Conservation (phyloP, 2,329 filamentous ascomycete species). For the Penicillium sp. region DNA sequence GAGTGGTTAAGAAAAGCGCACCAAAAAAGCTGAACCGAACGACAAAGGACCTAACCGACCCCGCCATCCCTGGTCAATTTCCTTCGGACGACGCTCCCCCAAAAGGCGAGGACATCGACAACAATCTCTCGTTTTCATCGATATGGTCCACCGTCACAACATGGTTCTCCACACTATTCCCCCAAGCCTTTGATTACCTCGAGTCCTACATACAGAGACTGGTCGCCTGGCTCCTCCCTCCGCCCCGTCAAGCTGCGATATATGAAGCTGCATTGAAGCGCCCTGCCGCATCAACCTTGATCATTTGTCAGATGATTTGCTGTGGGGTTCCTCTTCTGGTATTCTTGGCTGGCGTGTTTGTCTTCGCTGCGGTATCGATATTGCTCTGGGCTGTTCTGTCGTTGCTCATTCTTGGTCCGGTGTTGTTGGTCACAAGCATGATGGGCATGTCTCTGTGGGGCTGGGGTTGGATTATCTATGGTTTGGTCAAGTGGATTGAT, state of each 20-base stretch:
- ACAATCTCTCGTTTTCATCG: conserved; percentile 20
- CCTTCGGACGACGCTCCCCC: conserved; percentile 24
- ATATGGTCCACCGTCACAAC: conserved; percentile 17
- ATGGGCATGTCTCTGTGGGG: conserved; percentile 33
- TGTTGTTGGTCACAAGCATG: conserved; percentile 31
- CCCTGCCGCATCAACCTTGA: conserved; percentile 34
- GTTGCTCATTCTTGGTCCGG: conserved; percentile 33
- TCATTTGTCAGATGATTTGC: conserved; percentile 36
- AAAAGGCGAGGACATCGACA: conserved; percentile 14
- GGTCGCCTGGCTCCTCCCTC: conserved; percentile 28
- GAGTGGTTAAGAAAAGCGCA: conserved; percentile 17
- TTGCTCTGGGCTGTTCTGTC: conserved; percentile 34
- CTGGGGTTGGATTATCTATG: conserved; percentile 33
- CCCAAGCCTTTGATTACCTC: conserved; percentile 29
- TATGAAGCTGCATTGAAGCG: conserved; percentile 32
- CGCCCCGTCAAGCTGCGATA: conserved; percentile 28
- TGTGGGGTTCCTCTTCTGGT: conserved; percentile 37
- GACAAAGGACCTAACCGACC: conserved; percentile 21
- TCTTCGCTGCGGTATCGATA: conserved; percentile 35
- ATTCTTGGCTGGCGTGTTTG: conserved; percentile 34
- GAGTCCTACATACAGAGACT: conserved; percentile 27
- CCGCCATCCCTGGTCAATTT: conserved; percentile 29
- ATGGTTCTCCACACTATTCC: conserved; percentile 24
- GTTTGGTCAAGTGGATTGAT: conserved; percentile 29
- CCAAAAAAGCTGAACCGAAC: conserved; percentile 19